Percentiles rank a stretch among this genome's conserved stretches.
phyloP scores from a whole-genome alignment of 192 early-diverging fungal genomes.

The Phycomyces blakesleeanus region DNA sequence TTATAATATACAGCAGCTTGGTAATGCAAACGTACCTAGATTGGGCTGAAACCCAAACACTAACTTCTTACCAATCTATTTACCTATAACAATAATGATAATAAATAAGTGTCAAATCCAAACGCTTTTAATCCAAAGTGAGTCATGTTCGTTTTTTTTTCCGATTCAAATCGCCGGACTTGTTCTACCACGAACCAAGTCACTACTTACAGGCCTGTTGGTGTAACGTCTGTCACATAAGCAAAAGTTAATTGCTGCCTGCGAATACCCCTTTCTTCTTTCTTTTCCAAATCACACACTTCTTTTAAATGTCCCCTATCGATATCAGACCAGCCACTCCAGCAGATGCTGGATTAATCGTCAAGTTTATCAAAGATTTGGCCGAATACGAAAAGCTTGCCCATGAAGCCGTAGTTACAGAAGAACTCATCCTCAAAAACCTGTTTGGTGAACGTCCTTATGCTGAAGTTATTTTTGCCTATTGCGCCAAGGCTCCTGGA shows the following conservation, averaged over 20 bases:
- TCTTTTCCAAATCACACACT: slow-evolving; percentile 5
- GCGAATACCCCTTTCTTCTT: slow-evolving; percentile 6
- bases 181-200: no score
- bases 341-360: slow-evolving; percentile 60
- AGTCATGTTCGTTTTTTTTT: no score
- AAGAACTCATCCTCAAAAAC: slow-evolving; percentile 53
- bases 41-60: no score
- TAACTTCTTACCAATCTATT: no score
- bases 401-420: slow-evolving; percentile 69
- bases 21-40: no score
- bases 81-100: no score
- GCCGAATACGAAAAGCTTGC: slow-evolving; percentile 75
- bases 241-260: not conserved
- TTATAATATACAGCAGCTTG: no score
- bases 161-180: no score
- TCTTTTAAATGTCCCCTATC: slow-evolving; percentile 10
- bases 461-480: slow-evolving; percentile 69
- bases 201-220: no score
- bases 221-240: no score
- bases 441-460: slow-evolving; percentile 63
- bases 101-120: no score
- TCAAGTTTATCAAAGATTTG: slow-evolving; percentile 68
- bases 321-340: slow-evolving; percentile 50
- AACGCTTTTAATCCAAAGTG: no score
- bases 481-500: slow-evolving; percentile 28